Evolutionary conservation across 495 filamentous ascomycete species (phyloP).

Genomic region (Aspergillus haitiensis): DNA sequence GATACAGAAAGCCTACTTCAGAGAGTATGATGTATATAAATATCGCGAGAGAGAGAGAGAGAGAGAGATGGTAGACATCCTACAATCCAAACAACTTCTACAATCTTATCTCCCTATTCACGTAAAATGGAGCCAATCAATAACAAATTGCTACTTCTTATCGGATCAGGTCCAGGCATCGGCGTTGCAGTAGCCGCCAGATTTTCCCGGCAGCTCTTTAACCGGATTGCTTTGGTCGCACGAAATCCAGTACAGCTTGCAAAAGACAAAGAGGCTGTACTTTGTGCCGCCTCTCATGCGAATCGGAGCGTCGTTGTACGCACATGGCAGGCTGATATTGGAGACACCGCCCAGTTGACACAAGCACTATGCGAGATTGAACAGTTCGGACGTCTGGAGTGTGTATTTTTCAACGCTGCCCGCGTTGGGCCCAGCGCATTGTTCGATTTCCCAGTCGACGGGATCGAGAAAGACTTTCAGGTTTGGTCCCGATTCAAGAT

Average conservation of each 20-base stretch:
- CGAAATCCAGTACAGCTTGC: neutral
- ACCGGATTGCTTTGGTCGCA: constrained; percentile 4
- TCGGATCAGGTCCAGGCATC: constrained; percentile 13
- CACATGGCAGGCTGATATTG: constrained; percentile 11
- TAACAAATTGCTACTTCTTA: neutral
- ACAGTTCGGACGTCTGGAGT: constrained; percentile 2
- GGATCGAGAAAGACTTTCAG: constrained; percentile 3
- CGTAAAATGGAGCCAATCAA: too few species aligned
- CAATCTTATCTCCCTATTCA: too few species aligned
- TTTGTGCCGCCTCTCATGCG: neutral
- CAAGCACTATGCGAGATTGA: neutral
- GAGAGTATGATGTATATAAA: too few species aligned
- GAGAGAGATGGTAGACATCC: too few species aligned
- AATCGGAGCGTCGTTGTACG: neutral
- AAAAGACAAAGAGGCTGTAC: constrained; percentile 5
- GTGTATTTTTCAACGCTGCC: constrained; percentile 15
- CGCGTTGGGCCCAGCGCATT: constrained; percentile 2
- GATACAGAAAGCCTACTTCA: too few species aligned
- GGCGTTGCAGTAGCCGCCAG: constrained; percentile 4
- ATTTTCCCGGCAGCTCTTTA: neutral
- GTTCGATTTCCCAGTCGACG: constrained; percentile 2
- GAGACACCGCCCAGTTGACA: neutral
- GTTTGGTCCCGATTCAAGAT: neutral
- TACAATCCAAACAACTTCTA: too few species aligned
- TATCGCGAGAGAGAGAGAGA: too few species aligned